phyloP scores from a whole-genome alignment of 2,329 filamentous ascomycete species.

The Aphanoascus verrucosus region DNA sequence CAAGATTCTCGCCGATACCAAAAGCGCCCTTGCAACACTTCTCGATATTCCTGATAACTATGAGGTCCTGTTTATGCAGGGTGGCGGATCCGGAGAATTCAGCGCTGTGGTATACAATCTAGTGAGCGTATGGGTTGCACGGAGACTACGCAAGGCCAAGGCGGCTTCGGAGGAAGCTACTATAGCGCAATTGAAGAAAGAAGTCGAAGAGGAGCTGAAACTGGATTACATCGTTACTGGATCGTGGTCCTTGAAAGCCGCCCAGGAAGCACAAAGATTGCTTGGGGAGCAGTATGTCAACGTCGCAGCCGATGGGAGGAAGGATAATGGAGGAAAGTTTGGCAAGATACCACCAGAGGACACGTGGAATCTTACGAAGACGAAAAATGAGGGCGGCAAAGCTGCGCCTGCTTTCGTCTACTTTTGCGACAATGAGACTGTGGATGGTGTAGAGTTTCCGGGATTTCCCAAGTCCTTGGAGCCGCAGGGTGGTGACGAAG shows the following conservation, averaged over 20 bases:
- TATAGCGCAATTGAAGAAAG: conserved; percentile 50
- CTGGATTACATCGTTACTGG: conserved; percentile 87
- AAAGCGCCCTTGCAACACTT: conserved; percentile 59
- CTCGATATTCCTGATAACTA: conserved; percentile 79
- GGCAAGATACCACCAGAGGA: conserved; percentile 68
- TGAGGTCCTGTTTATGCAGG: conserved; percentile 80
- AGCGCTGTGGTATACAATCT: conserved; percentile 75
- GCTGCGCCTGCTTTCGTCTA: conserved; percentile 59
- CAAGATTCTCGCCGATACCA: conserved; percentile 67
- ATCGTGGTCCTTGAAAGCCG: conserved; percentile 81
- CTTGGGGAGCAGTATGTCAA: conserved; percentile 69
- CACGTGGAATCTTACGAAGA: conserved; percentile 60
- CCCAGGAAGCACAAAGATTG: conserved; percentile 67
- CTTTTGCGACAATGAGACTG: conserved; percentile 85
- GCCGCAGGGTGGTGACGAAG: conserved; percentile 43
- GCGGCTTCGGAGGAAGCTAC: conserved; percentile 47
- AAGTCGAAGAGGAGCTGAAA: conserved; percentile 60
- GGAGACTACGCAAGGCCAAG: conserved; percentile 50
- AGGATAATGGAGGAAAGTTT: conserved; percentile 67
- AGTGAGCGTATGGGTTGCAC: conserved; percentile 69
- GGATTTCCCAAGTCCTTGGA: conserved; percentile 56
- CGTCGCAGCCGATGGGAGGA: conserved; percentile 56
- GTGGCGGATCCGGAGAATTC: conserved; percentile 77
- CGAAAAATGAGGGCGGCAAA: conserved; percentile 44
- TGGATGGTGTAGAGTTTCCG: conserved; percentile 81